Conservation (phyloP, 2,329 filamentous ascomycete species). For the Pseudogymnoascus verrucosus region DNA sequence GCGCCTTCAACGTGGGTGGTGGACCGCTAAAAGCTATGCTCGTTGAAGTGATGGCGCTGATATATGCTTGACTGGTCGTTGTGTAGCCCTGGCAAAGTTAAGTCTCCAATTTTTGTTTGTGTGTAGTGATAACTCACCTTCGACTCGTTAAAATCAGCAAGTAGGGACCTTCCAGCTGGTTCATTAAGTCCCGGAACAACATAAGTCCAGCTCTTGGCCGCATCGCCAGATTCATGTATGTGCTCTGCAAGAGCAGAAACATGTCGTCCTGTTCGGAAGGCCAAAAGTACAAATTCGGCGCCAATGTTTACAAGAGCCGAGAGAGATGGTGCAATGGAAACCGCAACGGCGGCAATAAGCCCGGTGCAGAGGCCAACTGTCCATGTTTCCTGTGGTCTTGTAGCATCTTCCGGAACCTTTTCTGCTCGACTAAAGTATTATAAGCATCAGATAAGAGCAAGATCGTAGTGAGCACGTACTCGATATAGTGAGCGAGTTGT, state of each 20-base stretch:
- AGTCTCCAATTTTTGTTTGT: neutral
- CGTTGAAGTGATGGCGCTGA: slow-evolving; percentile 43
- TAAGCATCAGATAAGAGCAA: slow-evolving; percentile 1
- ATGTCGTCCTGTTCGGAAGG: slow-evolving; percentile 56
- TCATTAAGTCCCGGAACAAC: slow-evolving; percentile 52
- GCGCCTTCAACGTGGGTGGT: slow-evolving; percentile 38
- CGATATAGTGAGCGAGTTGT: slow-evolving; percentile 62
- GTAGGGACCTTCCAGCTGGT: slow-evolving; percentile 39
- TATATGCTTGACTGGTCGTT: slow-evolving; percentile 31
- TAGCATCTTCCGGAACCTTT: slow-evolving; percentile 47
- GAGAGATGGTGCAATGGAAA: slow-evolving; percentile 55
- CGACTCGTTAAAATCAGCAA: slow-evolving; percentile 50
- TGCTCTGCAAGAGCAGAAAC: slow-evolving; percentile 39
- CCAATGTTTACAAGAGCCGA: slow-evolving; percentile 54
- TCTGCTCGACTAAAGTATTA: slow-evolving; percentile 36
- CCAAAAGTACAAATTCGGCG: slow-evolving; percentile 55
- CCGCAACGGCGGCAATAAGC: slow-evolving; percentile 59
- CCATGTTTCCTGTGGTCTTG: slow-evolving; percentile 42
- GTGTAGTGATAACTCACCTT: slow-evolving; percentile 33
- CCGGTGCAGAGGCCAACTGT: slow-evolving; percentile 62
- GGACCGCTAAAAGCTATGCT: slow-evolving; percentile 48
- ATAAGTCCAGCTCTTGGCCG: slow-evolving; percentile 57
- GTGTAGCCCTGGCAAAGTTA: slow-evolving; percentile 13
- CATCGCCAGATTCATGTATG: slow-evolving; percentile 30
- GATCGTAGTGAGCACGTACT: slow-evolving; percentile 37